Percentiles rank a stretch among this genome's conserved stretches.
phyloP scores from a whole-genome alignment of 805 yeast genomes.

The Trichomonascus vanleenenianus region DNA sequence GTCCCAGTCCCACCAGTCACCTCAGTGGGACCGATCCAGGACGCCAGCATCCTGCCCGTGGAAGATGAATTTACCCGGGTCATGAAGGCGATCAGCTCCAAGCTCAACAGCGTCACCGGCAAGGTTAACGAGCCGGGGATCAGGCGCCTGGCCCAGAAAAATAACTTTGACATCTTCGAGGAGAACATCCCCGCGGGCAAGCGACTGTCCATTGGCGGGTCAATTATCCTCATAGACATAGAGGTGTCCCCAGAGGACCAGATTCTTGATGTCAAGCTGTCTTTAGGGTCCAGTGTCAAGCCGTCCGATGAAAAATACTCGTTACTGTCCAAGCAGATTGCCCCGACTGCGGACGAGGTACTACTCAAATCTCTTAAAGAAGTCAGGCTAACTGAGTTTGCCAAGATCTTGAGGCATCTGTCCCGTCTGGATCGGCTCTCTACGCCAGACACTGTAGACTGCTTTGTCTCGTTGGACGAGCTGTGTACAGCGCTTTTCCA shows the following conservation, averaged over 20 bases:
- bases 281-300: conserved; percentile 21
- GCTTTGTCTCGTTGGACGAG: conserved; percentile 28
- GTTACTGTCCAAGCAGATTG: conserved; percentile 19
- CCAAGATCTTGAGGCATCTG: conserved; percentile 25
- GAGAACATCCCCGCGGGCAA: conserved; percentile 26
- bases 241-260: conserved; percentile 18
- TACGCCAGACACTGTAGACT: conserved; percentile 26
- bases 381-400: conserved; percentile 29
- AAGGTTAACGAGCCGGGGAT: conserved; percentile 29
- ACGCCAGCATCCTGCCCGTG: neutral
- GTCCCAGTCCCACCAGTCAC: neutral
- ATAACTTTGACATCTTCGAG: conserved; percentile 33
- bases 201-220: conserved; percentile 31
- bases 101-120: conserved; percentile 28
- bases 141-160: conserved; percentile 24
- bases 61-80: conserved; percentile 1
- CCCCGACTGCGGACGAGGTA: conserved; percentile 20
- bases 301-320: conserved; percentile 16
- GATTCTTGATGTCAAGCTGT: conserved; percentile 22
- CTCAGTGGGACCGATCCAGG: neutral
- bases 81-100: conserved; percentile 13
- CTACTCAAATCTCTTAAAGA: conserved; percentile 22
- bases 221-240: conserved; percentile 31
- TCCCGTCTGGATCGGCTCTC: conserved; percentile 30
- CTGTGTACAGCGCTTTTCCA: conserved; percentile 24